These are phyloP conservation scores for Ceratocystis papillata DNA, from an alignment of 2,329 filamentous ascomycete genomes.

Conservation along the genomic window DNA sequence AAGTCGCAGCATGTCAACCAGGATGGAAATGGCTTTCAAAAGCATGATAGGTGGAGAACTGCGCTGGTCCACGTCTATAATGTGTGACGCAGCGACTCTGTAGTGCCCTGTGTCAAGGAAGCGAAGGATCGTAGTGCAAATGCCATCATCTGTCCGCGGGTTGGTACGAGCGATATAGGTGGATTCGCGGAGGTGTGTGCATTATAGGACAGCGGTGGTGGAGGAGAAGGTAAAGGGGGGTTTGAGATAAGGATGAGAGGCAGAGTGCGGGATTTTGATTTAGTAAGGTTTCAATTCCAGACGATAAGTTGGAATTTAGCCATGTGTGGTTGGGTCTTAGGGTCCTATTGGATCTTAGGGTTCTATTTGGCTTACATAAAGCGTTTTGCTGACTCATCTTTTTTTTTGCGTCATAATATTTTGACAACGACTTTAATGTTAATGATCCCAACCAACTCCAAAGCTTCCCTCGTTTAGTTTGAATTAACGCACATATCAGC, in stretches of 20 bases:
- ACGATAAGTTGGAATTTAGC: accelerated
- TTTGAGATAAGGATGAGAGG: background rate
- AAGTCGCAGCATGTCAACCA: background rate
- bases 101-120: constrained; percentile 45
- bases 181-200: background rate
- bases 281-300: background rate
- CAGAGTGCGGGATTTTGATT: background rate
- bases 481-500: too few relatives aligned
- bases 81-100: constrained; percentile 47
- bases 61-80: background rate
- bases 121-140: constrained; percentile 49
- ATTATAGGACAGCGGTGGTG: background rate
- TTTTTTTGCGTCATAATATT: too few relatives aligned
- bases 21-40: background rate
- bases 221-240: background rate
- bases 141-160: constrained; percentile 48
- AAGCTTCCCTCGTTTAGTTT: too few relatives aligned
- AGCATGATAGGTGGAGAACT: background rate
- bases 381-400: too few relatives aligned
- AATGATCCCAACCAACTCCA: too few relatives aligned
- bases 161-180: constrained; percentile 36
- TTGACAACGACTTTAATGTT: too few relatives aligned
- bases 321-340: too few relatives aligned
- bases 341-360: too few relatives aligned
- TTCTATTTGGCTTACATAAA: too few relatives aligned